Evolutionary conservation across 352 stramenopile species (phyloP), one percentile per base, ranked within the genome.

Genomic region (Phytophthora lateralis): DNA sequence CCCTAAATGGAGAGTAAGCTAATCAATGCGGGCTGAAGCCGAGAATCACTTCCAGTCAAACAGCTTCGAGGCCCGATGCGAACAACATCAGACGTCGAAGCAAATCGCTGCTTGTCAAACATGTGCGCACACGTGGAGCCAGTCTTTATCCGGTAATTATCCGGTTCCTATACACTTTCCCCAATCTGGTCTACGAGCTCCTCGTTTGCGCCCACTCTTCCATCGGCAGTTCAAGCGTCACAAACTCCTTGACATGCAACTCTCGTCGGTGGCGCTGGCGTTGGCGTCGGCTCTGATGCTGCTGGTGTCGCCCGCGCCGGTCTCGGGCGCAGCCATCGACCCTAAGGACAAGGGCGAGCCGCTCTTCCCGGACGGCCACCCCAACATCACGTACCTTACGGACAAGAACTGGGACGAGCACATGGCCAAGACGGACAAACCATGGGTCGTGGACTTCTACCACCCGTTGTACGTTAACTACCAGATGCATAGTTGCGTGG

Each of bases 381-480:
- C 85, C 6, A 94, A 94, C 64, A 84, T 94, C 73, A 94, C 85
- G 69, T 94, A 82, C 73, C 72, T 94, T 61, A 94, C 85, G 42
- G 85, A 94, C 71, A 73, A 84, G 39, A 94, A 94, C 73, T 94
- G 80, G 77, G 76, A 92, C 66, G 60, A 77, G 38, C 76, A 84
- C 67, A 80, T 89, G 69, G 54, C 67, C 54, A 81, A 88, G 68
- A 90, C 82, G 41, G 79, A 89, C 68, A 88, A 88, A 48, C 85
- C 85, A 26, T 94, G 85, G 85, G 66, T 94, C 46, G 75, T 94
- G 21, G 82, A 94, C 71, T 94, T 94, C 63, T 94, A 94, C 63
- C 85, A 94, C 60, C 85, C 85, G 7, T 94, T 91, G 85, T 94
- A 82, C 63, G 82, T 76, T 26, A n/a, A 44, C 20, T 4, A 54